phyloP scores from a whole-genome alignment of 305 asterid genomes.

The Ilex paraguariensis region DNA sequence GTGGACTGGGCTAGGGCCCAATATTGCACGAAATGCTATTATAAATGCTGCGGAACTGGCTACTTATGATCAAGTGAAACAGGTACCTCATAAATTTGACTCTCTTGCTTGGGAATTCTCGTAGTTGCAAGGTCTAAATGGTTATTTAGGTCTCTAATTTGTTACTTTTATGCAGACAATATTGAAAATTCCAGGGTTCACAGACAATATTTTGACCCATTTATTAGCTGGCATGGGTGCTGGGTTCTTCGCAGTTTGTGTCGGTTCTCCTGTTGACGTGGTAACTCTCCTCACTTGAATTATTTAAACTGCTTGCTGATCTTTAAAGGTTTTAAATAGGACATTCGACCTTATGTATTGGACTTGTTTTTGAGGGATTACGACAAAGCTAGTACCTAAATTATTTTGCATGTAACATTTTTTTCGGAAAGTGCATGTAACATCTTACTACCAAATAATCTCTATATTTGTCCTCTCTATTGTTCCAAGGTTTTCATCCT shows the following conservation, averaged over 20 bases:
- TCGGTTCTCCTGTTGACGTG: slow-evolving; percentile 96
- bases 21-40: slow-evolving; percentile 84
- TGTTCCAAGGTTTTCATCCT: no score
- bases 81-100: slow-evolving; percentile 34
- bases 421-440: no score
- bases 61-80: slow-evolving; percentile 87
- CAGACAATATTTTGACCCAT: slow-evolving; percentile 71
- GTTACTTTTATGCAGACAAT: slow-evolving; percentile 48
- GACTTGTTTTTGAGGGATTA: no score
- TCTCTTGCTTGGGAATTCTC: neutral
- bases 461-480: no score
- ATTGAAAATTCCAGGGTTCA: slow-evolving; percentile 69
- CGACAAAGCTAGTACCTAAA: no score
- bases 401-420: no score
- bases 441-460: no score
- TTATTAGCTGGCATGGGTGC: slow-evolving; percentile 91
- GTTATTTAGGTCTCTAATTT: slow-evolving; percentile 15
- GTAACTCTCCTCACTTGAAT: slow-evolving; percentile 29
- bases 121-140: neutral
- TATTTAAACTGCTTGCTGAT: no score
- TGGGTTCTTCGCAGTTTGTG: slow-evolving; percentile 90
- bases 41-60: slow-evolving; percentile 94
- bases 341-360: no score
- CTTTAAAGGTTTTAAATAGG: no score
- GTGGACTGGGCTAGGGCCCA: slow-evolving; percentile 96